Base-by-base conservation (phyloP, 108 stramenopile genomes). In the Nitzschia putrida region DNA sequence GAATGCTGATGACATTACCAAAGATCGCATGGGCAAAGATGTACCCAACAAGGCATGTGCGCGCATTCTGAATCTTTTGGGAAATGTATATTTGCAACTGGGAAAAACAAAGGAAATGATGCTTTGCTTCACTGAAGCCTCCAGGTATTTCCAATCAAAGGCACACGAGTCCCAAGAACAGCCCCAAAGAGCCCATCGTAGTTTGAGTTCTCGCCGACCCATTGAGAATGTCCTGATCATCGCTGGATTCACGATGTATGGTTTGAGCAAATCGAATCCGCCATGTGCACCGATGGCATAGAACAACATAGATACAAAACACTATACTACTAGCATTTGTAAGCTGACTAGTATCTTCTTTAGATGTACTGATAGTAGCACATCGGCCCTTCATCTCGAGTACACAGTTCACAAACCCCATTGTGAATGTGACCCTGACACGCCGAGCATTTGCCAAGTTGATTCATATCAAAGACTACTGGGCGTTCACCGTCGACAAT, bases 231-330 rank as follows among this genome's bases (percentile, higher is more conserved):
- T 64, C 4, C 60, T 81, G 40, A 20, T 54, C 14, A 75, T 84
- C 20, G 71, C 79, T 11, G 79, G 77, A 23, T 78, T 73, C 55
- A 75, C 73, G 42, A 80, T 80, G 34, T 84, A 80, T 59, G 53
- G 66, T 8, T 71, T 84, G 9, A 71, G 73, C 39, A 81, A 78
- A 69, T 55, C 67, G 22, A 81, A 86, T 67, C 85, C 87, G 47
- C 81, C 83, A 60, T 84, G 84, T 67, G 83, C 87, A 50, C 69
- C 87, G 16, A 68, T 74, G 8, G 83, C 87, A n/a, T 85, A 66
- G 79, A 69, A 20, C 63, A 59, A 49, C 18, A 18, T 49, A 18
- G 47, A 49, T 2, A 49, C 29, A 1, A 34, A 3, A 34, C 29
- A 34, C 29, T 34, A 34, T 34, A 34, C 4, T 34, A 34, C 4